Evolutionary conservation across 306 rosid species (phyloP).

Genomic region (Casuarina equisetifolia): DNA sequence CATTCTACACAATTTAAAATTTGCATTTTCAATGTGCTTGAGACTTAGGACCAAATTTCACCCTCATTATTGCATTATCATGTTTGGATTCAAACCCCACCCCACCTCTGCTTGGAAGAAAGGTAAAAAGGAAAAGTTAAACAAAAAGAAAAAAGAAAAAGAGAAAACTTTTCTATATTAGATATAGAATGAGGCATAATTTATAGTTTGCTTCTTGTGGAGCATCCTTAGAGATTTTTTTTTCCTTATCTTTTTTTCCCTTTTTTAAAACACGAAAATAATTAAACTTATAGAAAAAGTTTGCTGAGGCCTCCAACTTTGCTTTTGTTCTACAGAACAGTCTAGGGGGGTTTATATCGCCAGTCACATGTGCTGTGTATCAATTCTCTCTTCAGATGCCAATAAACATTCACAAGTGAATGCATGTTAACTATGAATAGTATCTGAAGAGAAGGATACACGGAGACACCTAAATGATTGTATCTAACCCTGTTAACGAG

Average conservation of each 20-base stretch:
- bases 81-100: too few relatives aligned
- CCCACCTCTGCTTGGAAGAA: too few relatives aligned
- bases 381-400: neutral
- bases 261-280: neutral
- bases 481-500: too few relatives aligned
- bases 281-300: neutral
- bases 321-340: neutral
- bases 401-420: neutral
- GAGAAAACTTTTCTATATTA: too few relatives aligned
- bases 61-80: too few relatives aligned
- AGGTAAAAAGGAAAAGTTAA: too few relatives aligned
- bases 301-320: neutral
- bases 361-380: neutral
- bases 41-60: neutral
- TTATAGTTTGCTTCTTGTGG: neutral
- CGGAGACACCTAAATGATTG: neutral
- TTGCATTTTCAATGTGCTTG: neutral
- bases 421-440: neutral
- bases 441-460: neutral
- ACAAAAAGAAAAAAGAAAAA: too few relatives aligned
- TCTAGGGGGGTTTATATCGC: neutral
- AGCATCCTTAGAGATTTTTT: neutral
- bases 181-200: neutral
- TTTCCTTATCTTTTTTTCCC: neutral
- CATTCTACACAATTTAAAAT: neutral